A percentile compares a stretch with the other conserved stretches of the same genome.
Evolutionary conservation across 768 basidiomycete genomes (phyloP).

Genomic region (Hebeloma cylindrosporum): DNA sequence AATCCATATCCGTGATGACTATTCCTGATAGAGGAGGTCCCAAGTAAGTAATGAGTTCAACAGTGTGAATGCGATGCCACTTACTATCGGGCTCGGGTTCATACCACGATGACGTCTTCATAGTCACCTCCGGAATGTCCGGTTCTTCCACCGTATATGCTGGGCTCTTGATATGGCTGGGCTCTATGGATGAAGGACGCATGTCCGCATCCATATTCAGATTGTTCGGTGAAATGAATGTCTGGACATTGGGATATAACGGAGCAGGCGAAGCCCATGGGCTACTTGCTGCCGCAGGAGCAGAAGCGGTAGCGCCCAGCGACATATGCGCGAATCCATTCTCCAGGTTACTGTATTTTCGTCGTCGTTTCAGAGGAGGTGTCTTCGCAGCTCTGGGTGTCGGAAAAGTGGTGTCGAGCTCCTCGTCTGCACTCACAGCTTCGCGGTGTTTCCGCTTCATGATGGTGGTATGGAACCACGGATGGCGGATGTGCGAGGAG

Average conservation of each 20-base stretch:
- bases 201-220: conserved; percentile 18
- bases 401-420: conserved; percentile 12
- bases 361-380: conserved; percentile 46
- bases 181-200: neutral
- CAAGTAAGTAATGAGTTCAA: too few species aligned
- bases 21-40: too few species aligned
- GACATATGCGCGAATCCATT: conserved; percentile 55
- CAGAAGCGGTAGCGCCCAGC: conserved; percentile 14
- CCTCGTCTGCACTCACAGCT: conserved; percentile 21
- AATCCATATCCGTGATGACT: conserved; percentile 59
- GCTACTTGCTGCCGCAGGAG: conserved; percentile 13
- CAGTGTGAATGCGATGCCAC: conserved; percentile 31
- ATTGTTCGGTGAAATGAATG: conserved; percentile 1
- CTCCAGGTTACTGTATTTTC: conserved; percentile 52
- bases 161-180: conserved; percentile 1
- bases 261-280: conserved; percentile 6
- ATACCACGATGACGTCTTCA: conserved; percentile 67
- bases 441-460: conserved; percentile 43
- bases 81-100: conserved; percentile 69
- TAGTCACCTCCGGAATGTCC: conserved; percentile 51
- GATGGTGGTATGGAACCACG: conserved; percentile 40
- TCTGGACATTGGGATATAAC: conserved; percentile 9
- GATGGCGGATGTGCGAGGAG: conserved; percentile 36
- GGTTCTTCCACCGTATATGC: conserved; percentile 39
- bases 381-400: neutral